A percentile compares a stretch with the other conserved stretches of the same genome.
These are phyloP conservation scores for Artemisia argyi DNA, from an alignment of 129 eudicot species.

Conservation along the genomic window DNA sequence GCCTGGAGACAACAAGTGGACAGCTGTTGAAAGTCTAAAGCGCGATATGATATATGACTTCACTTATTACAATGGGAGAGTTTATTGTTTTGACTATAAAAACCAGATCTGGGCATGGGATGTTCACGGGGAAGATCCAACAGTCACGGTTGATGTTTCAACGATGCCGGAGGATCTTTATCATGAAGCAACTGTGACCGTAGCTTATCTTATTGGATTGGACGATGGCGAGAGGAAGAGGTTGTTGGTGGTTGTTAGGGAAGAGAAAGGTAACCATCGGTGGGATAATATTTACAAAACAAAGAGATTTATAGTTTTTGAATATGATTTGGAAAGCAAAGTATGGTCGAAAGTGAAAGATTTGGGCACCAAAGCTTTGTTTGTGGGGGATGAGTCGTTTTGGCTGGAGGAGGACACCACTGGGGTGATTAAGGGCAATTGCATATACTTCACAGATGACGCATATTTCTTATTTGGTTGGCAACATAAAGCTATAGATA, in stretches of 20 bases:
- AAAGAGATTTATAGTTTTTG: not conserved
- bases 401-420: too few species aligned
- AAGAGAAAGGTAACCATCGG: not conserved
- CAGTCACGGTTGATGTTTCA: not conserved
- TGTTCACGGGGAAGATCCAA: not conserved
- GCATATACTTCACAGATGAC: too few species aligned
- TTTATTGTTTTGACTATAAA: not conserved
- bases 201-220: not conserved
- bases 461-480: too few species aligned
- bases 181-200: accelerated
- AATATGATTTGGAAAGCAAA: not conserved
- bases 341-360: too few species aligned
- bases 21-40: not conserved
- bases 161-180: not conserved
- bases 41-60: too few species aligned
- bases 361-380: too few species aligned
- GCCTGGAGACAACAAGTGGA: not conserved
- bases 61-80: not conserved
- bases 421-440: too few species aligned
- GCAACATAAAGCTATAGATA: too few species aligned
- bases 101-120: not conserved
- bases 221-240: not conserved
- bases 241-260: not conserved
- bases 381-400: too few species aligned
- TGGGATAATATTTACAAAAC: not conserved